Percentiles rank a stretch among this genome's conserved stretches.
Conservation (phyloP, 352 stramenopile species). For the Globisporangium acanthophoron region DNA sequence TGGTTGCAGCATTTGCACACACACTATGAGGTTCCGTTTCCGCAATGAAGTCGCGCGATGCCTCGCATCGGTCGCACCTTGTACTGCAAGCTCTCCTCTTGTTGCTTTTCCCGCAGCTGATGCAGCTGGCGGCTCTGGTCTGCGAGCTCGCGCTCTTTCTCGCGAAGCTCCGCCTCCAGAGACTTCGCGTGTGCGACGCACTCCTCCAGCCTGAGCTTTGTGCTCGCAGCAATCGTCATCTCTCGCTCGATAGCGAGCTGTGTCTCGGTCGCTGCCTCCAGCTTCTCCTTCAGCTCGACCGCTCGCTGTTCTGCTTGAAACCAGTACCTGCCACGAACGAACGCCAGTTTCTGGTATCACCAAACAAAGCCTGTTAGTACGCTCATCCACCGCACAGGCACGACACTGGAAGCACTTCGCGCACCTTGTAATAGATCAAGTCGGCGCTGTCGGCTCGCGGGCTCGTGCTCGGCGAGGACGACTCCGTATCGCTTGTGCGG, state of each 20-base stretch:
- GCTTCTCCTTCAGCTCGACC: slow-evolving; percentile 6
- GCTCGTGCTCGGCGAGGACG: slow-evolving; percentile 1
- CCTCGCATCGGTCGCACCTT: slow-evolving; percentile 6
- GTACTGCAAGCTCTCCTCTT: slow-evolving; percentile 15
- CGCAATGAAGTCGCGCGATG: neutral
- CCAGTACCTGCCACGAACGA: slow-evolving; percentile 10
- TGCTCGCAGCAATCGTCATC: neutral
- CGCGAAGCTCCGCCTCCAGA: slow-evolving; percentile 3
- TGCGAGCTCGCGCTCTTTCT: slow-evolving; percentile 14
- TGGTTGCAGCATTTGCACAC: neutral
- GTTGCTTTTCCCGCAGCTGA: slow-evolving; percentile 5
- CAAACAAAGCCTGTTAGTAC: neutral
- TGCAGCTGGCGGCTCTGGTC: slow-evolving; percentile 7
- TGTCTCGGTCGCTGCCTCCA: neutral
- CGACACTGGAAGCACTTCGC: neutral
- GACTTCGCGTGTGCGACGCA: neutral
- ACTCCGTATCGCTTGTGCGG: neutral
- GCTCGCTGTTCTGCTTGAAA: slow-evolving; percentile 4
- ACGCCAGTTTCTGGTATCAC: slow-evolving; percentile 3
- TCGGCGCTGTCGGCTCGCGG: slow-evolving; percentile 3
- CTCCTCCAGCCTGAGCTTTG: slow-evolving; percentile 1
- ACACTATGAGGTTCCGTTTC: neutral
- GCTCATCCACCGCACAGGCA: neutral
- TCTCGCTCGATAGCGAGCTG: slow-evolving; percentile 2
- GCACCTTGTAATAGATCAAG: slow-evolving; percentile 5